Conservation (phyloP, 768 basidiomycete genomes). For the Mycena rebaudengoi region DNA sequence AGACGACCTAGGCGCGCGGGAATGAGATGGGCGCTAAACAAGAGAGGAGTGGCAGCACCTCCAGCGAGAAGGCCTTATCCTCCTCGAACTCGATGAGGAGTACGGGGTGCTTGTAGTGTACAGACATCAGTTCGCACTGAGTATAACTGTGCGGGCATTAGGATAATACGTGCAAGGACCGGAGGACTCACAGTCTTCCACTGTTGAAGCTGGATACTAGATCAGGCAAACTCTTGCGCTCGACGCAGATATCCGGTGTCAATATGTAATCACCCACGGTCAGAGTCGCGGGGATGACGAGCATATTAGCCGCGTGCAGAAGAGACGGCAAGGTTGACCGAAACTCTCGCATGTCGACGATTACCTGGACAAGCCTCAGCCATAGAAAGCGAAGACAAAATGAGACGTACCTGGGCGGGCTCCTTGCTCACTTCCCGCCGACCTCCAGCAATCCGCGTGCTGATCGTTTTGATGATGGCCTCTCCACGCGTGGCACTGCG, state of each 20-base stretch:
- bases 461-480: constrained; percentile 81
- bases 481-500: constrained; percentile 54
- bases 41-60: constrained; percentile 67
- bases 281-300: constrained; percentile 90
- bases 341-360: constrained; percentile 98
- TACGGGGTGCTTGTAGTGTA: constrained; percentile 93
- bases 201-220: constrained; percentile 93
- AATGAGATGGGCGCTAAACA: not conserved
- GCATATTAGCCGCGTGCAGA: constrained; percentile 80
- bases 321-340: constrained; percentile 91
- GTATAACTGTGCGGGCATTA: constrained; percentile 70
- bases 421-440: constrained; percentile 70
- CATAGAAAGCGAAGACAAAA: not conserved
- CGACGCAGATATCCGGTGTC: constrained; percentile 94
- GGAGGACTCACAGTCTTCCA: constrained; percentile 81
- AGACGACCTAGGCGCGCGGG: constrained; percentile 55
- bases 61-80: constrained; percentile 92
- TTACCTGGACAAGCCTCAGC: constrained; percentile 61
- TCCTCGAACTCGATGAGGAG: constrained; percentile 98
- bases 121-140: constrained; percentile 97
- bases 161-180: not conserved
- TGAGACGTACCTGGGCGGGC: constrained; percentile 62
- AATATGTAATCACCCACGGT: constrained; percentile 97
- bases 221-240: constrained; percentile 94
- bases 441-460: constrained; percentile 87